Conservation (phyloP, 768 basidiomycete genomes). For the Gloeophyllum trabeum region DNA sequence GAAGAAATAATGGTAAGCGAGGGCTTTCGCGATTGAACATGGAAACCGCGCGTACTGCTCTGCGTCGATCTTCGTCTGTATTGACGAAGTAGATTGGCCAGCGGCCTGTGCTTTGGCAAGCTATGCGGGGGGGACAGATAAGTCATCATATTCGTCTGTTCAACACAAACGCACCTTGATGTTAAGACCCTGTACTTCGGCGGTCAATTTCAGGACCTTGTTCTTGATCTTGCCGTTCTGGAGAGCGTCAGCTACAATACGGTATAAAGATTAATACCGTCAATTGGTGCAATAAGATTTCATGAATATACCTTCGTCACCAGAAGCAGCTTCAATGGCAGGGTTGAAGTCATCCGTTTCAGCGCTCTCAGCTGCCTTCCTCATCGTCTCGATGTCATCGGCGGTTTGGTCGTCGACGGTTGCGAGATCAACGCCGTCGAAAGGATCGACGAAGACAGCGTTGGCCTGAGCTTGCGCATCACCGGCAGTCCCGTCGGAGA, state of each 20-base stretch:
- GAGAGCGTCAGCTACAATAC: constrained; percentile 16
- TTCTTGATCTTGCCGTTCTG: constrained; percentile 30
- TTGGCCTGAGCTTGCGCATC: background rate
- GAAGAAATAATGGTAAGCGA: no score
- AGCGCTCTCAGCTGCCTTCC: constrained; percentile 24
- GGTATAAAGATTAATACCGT: background rate
- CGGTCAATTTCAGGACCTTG: constrained; percentile 32
- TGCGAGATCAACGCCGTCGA: constrained; percentile 21
- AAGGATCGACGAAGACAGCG: constrained; percentile 12
- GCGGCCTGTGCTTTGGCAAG: constrained; percentile 24
- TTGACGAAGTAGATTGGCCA: constrained; percentile 16
- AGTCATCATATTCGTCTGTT: no score
- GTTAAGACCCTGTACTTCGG: constrained; percentile 20
- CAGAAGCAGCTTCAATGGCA: constrained; percentile 21
- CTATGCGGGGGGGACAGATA: no score
- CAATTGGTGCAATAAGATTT: background rate
- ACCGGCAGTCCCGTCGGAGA: background rate
- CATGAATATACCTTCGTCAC: constrained; percentile 13
- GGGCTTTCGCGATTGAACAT: no score
- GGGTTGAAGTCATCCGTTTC: constrained; percentile 27
- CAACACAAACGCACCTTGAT: no score
- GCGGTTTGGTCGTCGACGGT: constrained; percentile 18
- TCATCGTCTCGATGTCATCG: constrained; percentile 19
- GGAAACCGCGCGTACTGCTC: constrained; percentile 20
- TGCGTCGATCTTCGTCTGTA: constrained; percentile 15